Evolutionary conservation across 169 alveolate species (phyloP), one percentile per base, ranked within the genome.

Genomic region (Plasmodium vinckei): DNA sequence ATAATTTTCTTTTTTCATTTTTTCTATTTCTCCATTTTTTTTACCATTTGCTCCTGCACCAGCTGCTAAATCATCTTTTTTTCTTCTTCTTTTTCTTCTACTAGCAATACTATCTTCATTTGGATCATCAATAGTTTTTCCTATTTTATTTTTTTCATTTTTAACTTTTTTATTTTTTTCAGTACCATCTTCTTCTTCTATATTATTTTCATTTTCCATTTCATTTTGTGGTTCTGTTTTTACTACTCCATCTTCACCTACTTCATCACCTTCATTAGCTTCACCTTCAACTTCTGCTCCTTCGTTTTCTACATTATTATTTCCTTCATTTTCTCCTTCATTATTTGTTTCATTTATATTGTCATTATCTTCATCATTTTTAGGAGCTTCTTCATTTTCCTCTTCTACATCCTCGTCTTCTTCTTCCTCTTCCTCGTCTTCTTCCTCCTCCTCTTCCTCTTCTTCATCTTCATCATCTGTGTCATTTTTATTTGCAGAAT

Each of bases 11-110:
- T 86, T 69, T 68, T 49, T 23, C 39, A 25, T n/a, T 68, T 47
- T 82, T 68, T 82, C 90, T 39, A n/a, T 82, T 15, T 82, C 72
- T 7, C 68, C 82, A 59, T 60, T 65, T 10, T 82, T 82, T 27
- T 67, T 61, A 82, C 10, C 60, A 42, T 39, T 79, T 0, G 27
- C 21, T 7, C 0, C 25, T 9, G 39, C 42, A 13, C 54, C 82
- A 59, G 61, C 49, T 27, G 47, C 17, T 59, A 39, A 56, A 79
- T 54, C 47, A 72, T 64, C 69, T 72, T 63, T 42, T 57, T 69
- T 42, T 51, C 19, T 61, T 23, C 79, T 19, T 27, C 82, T 23
- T 25, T 39, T 69, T 27, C 79, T 49, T 53, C 73, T 60, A 46
- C 42, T 17, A 13, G 33, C 42, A 5, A 12, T 5, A 23, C 9